phyloP scores from a whole-genome alignment of 345 rosid genomes.

The Hevea brasiliensis region DNA sequence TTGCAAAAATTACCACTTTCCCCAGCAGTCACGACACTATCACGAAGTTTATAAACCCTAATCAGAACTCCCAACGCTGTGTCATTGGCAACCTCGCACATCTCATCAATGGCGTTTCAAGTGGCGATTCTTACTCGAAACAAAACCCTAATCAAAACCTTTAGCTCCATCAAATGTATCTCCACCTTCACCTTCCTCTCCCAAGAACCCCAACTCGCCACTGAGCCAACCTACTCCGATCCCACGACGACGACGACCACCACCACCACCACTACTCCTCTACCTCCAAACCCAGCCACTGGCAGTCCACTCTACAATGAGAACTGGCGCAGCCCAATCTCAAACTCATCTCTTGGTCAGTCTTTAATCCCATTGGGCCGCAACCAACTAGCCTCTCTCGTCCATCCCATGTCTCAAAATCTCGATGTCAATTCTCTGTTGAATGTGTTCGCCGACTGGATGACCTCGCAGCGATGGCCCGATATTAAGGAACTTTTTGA shows the following conservation, averaged over 20 bases:
- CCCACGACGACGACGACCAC: conserved; percentile 4
- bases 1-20: too few relatives aligned
- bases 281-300: conserved; percentile 87
- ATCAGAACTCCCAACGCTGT: too few relatives aligned
- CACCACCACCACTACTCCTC: conserved; percentile 34
- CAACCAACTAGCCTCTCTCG: conserved; percentile 30
- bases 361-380: conserved; percentile 51
- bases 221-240: conserved; percentile 33
- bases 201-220: conserved; percentile 66
- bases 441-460: conserved; percentile 71
- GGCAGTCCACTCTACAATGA: conserved; percentile 84
- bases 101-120: too few relatives aligned
- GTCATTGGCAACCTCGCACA: too few relatives aligned
- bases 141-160: too few relatives aligned
- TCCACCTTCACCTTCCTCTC: conserved; percentile 61
- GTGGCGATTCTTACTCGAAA: too few relatives aligned
- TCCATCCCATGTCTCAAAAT: conserved; percentile 47
- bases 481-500: conserved; percentile 80
- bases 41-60: too few relatives aligned
- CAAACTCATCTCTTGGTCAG: conserved; percentile 29
- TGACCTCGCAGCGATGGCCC: conserved; percentile 71
- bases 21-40: too few relatives aligned
- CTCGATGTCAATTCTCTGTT: conserved; percentile 49
- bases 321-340: conserved; percentile 73
- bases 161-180: conserved; percentile 47